Percentiles rank a stretch among this genome's conserved stretches.
These are phyloP conservation scores for Tilletiopsis washingtonensis DNA, from an alignment of 1,284 basidiomycete genomes.

Conservation along the genomic window DNA sequence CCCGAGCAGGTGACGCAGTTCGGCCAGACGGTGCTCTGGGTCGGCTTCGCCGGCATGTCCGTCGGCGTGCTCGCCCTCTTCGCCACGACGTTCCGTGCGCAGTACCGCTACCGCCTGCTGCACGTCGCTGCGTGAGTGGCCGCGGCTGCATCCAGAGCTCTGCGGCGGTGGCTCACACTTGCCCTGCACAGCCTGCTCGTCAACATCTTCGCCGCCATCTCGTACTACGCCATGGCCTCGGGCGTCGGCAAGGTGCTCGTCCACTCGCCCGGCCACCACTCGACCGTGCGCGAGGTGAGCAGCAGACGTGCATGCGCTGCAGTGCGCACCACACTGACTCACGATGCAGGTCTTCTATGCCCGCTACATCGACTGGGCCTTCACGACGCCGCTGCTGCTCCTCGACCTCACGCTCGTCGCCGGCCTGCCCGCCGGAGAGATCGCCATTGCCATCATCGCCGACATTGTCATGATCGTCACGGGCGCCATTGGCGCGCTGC, in stretches of 20 bases:
- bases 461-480: conserved; percentile 35
- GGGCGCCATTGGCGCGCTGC: conserved; percentile 29
- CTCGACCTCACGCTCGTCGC: conserved; percentile 34
- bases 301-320: background rate
- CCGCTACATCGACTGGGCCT: conserved; percentile 37
- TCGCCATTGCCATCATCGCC: conserved; percentile 24
- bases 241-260: conserved; percentile 24
- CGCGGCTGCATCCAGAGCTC: no score
- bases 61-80: conserved; percentile 26
- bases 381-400: conserved; percentile 28
- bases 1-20: conserved; percentile 3
- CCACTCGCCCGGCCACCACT: conserved; percentile 9
- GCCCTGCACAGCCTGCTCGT: conserved; percentile 35
- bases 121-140: conserved; percentile 33
- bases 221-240: conserved; percentile 38
- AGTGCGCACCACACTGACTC: background rate
- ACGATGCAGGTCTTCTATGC: conserved; percentile 23
- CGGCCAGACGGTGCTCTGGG: conserved; percentile 28
- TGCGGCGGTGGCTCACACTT: no score
- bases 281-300: background rate
- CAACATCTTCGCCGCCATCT: conserved; percentile 21
- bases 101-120: conserved; percentile 34
- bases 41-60: conserved; percentile 30
- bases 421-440: conserved; percentile 33
- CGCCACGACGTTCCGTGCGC: conserved; percentile 26